Percentiles rank a stretch among this genome's conserved stretches.
phyloP scores from a whole-genome alignment of 257 asterid species.

The Ballota nigra region DNA sequence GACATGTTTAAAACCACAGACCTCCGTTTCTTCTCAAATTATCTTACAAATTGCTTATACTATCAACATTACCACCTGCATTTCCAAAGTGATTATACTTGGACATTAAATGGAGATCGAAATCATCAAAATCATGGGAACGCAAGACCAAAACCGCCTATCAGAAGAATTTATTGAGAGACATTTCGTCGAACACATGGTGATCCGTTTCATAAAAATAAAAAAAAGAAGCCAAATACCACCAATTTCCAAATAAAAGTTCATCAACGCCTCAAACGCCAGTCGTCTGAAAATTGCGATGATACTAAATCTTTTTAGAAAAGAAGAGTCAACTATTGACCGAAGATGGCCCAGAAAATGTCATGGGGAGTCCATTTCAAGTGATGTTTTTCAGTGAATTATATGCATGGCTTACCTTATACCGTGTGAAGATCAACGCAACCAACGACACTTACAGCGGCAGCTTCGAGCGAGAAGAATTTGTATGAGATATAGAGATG shows the following conservation, averaged over 20 bases:
- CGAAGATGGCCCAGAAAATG: neutral
- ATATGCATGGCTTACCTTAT: neutral
- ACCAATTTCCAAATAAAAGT: neutral
- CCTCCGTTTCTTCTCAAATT: neutral
- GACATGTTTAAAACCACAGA: neutral
- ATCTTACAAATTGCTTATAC: slow-evolving; percentile 10
- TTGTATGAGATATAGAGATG: neutral
- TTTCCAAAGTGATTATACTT: neutral
- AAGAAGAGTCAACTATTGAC: neutral
- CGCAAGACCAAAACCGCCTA: neutral
- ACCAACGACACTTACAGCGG: neutral
- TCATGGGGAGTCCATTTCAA: neutral
- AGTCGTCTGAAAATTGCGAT: neutral
- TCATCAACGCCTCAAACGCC: neutral
- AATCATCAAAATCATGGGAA: neutral
- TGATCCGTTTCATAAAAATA: slow-evolving; percentile 2
- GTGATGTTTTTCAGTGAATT: neutral
- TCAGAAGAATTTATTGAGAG: neutral
- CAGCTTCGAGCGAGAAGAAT: neutral
- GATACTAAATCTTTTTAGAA: neutral
- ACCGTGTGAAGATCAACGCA: neutral
- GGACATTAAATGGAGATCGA: neutral
- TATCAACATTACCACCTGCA: neutral
- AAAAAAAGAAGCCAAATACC: neutral
- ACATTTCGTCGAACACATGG: slow-evolving; percentile 42